Base-by-base conservation (phyloP, 768 basidiomycete species). In the Trametes cubensis region DNA sequence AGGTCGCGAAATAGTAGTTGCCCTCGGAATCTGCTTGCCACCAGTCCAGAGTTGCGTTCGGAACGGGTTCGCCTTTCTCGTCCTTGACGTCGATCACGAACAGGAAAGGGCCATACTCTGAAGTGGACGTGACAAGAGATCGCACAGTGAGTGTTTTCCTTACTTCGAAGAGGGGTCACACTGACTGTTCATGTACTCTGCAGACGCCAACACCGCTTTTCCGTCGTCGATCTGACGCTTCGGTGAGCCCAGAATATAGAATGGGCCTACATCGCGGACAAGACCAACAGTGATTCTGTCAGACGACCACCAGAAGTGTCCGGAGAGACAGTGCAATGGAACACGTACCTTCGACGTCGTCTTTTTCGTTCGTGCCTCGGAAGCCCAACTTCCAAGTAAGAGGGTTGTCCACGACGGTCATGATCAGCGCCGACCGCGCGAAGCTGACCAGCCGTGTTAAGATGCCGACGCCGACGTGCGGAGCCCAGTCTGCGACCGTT, bases 21-120 rank as follows among this genome's bases (percentile, higher is more conserved):
- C 71, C 71, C 7, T 54, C 57, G 45, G 46, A 52, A 53, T 65
- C 65, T 6, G 71, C 69, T 20, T 72, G 71, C 71, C 71, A 72
- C 64, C 62, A 64, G 57, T 72, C 68, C 38, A 72, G 26, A 14
- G 17, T 30, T 2, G 67, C 67, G 49, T 67, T 39, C 17, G 68
- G 62, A 3, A 70, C 28, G 3, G 70, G 70, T 11, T 69, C 63
- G 47, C 71, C 70, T 17, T 68, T 63, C 15, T 62, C 55, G 45
- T 66, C 62, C 49, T 60, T 66, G 48, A 72, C 58, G 2, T 44
- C 45, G 44, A 71, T 40, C 1, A 62, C 21, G 42, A 68, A 50
- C 38, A 71, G 63, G 58, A 66, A 69, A 0, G 68, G 67, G 0
- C 55, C 51, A 47, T 21, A 62, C 25, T 63, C 71, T 72, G 40